Base-by-base conservation (phyloP, 2,329 filamentous ascomycete genomes). In the Nemania sp. region DNA sequence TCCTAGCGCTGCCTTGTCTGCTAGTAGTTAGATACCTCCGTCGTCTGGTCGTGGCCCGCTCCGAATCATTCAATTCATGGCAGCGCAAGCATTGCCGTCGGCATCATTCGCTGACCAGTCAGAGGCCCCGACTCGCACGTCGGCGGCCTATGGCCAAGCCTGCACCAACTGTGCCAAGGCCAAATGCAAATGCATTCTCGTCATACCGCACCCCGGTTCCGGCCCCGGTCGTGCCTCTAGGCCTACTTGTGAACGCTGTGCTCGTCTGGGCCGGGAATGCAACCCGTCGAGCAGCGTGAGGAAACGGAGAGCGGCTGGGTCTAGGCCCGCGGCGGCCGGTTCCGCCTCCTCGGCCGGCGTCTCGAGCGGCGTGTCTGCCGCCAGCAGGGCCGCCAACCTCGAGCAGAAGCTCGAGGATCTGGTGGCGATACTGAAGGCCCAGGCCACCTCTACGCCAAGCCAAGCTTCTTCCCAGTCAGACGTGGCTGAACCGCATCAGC, bases 121-220 rank as follows among this genome's bases (percentile, higher is more conserved):
- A 20, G 54, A 62, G 7, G 37, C 65, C 11, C 46, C 59, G 20
- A 35, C 21, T 35, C 67, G 68, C 12, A 65, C 63, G 50, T 70
- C 75, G 0, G 75, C 75, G 2, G 75, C 75, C 10, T 77, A 80
- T 59, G 78, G 78, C 25, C 74, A 75, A 35, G 74, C 78, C 7
- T 80, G 78, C 53, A 65, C 70, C 45, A 77, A 75, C 55, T 80
- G 78, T 64, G 73, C 75, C 48, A 76, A 75, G 48, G 77, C 78
- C 35, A 80, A 80, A 57, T 78, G 78, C 69, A 79, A 78, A 69
- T 80, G 78, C 63, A 74, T 79, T 29, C 70, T 77, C 43, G 69
- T 72, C 18, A 59, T 67, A 2, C 66, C 47, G n/a, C 12, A 29
- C 25, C 25, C 55, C 10, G 51, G 43, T 25, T 40, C 59, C 10